Percentiles rank a stretch among this genome's conserved stretches.
These are phyloP conservation scores for Claviceps africana DNA, from an alignment of 2,329 filamentous ascomycete genomes.

Conservation along the genomic window DNA sequence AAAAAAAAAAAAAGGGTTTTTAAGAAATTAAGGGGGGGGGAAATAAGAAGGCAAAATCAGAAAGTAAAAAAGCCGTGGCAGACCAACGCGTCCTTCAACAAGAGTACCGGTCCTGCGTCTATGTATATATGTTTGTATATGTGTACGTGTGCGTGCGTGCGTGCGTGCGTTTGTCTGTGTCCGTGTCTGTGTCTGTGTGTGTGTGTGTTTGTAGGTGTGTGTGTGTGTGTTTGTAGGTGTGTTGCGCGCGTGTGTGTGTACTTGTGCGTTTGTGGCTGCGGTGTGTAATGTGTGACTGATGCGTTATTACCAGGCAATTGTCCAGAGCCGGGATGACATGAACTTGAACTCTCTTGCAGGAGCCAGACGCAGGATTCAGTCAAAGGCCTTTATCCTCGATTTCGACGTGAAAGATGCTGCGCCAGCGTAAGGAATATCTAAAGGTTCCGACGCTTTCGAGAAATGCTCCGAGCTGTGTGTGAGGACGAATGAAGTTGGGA, in stretches of 20 bases:
- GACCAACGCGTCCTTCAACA: conserved; percentile 31
- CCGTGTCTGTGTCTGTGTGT: too few species aligned
- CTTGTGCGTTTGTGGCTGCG: conserved; percentile 21
- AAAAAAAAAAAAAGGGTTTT: too few species aligned
- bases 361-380: background rate
- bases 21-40: too few species aligned
- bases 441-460: background rate
- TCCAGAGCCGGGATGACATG: background rate
- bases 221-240: conserved; percentile 21
- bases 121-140: background rate
- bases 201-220: background rate
- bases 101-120: conserved; percentile 35
- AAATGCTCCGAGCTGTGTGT: background rate
- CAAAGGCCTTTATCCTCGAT: background rate
- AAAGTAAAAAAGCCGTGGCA: too few species aligned
- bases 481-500: background rate
- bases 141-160: too few species aligned
- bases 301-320: background rate
- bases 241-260: background rate
- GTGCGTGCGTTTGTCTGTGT: too few species aligned
- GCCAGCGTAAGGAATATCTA: background rate
- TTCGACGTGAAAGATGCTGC: background rate
- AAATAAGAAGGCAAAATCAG: too few species aligned
- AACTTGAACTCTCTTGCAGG: background rate
- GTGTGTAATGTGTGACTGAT: background rate